A percentile compares a stretch with the other conserved stretches of the same genome.
Conservation (phyloP, 352 stramenopile species). For the Plasmopara muralis region DNA sequence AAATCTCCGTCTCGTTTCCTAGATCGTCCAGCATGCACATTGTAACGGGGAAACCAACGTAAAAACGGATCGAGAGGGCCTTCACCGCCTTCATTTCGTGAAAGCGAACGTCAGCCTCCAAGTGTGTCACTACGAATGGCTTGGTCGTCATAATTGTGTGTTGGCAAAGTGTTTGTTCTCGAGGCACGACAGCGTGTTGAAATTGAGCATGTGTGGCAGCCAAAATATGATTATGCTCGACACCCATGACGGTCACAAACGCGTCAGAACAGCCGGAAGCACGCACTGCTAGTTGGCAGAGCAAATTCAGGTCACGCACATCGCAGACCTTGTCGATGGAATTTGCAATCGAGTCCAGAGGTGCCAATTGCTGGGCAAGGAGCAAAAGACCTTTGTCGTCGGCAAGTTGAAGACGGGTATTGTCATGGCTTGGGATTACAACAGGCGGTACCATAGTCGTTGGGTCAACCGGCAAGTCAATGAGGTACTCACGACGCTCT, state of each 20-base stretch:
- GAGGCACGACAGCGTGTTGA: conserved; percentile 23
- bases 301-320: conserved; percentile 39
- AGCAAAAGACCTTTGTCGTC: conserved; percentile 4
- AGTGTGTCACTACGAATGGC: conserved; percentile 41
- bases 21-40: conserved; percentile 3
- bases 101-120: conserved; percentile 52
- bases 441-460: background rate
- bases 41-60: conserved; percentile 52
- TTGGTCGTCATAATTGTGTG: conserved; percentile 45
- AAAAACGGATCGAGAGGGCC: conserved; percentile 38
- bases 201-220: conserved; percentile 23
- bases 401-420: too few relatives aligned
- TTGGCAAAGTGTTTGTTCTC: conserved; percentile 46
- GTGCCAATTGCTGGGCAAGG: conserved; percentile 13
- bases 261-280: conserved; percentile 42
- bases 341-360: conserved; percentile 8
- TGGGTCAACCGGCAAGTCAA: conserved; percentile 17
- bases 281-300: conserved; percentile 39
- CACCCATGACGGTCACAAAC: conserved; percentile 44
- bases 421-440: too few relatives aligned
- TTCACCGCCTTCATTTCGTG: conserved; percentile 22
- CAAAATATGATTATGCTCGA: conserved; percentile 33
- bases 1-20: conserved; percentile 4
- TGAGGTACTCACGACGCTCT: conserved; percentile 8
- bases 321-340: conserved; percentile 14